Conservation (phyloP, 352 stramenopile species). For the Halophytophthora polymorphica region DNA sequence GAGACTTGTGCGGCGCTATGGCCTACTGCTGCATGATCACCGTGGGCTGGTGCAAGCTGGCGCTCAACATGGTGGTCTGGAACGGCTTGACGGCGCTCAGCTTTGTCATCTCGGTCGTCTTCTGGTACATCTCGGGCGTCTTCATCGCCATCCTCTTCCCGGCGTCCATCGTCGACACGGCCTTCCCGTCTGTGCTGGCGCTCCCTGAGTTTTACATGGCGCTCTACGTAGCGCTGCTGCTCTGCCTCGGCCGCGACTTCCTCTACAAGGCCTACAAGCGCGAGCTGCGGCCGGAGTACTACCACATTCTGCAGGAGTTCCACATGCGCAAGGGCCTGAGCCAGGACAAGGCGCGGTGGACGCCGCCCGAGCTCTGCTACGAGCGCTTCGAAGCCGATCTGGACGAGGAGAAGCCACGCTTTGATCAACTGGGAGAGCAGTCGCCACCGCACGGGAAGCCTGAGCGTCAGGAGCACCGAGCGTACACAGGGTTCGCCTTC, state of each 20-base stretch:
- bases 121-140: conserved; percentile 71
- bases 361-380: conserved; percentile 60
- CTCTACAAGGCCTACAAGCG: conserved; percentile 86
- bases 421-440: conserved; percentile 53
- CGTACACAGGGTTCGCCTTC: conserved; percentile 84
- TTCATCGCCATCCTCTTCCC: conserved; percentile 63
- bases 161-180: conserved; percentile 55
- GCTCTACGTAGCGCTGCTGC: conserved; percentile 64
- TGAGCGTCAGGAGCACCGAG: conserved; percentile 30
- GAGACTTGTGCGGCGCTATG: conserved; percentile 64
- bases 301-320: conserved; percentile 84
- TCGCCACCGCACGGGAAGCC: conserved; percentile 16
- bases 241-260: conserved; percentile 78
- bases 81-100: conserved; percentile 56
- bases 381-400: conserved; percentile 73
- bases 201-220: conserved; percentile 76
- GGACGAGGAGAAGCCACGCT: conserved; percentile 47
- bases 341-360: conserved; percentile 52
- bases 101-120: conserved; percentile 60
- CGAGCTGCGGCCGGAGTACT: conserved; percentile 82
- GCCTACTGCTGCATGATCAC: conserved; percentile 81
- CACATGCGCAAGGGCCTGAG: conserved; percentile 41
- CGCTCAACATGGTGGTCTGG: conserved; percentile 82
- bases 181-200: conserved; percentile 76
- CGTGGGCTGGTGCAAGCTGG: conserved; percentile 77